A percentile compares a stretch with the other conserved stretches of the same genome.
Conservation (phyloP, 495 filamentous ascomycete species). For the Lasiosphaeria hispida region DNA sequence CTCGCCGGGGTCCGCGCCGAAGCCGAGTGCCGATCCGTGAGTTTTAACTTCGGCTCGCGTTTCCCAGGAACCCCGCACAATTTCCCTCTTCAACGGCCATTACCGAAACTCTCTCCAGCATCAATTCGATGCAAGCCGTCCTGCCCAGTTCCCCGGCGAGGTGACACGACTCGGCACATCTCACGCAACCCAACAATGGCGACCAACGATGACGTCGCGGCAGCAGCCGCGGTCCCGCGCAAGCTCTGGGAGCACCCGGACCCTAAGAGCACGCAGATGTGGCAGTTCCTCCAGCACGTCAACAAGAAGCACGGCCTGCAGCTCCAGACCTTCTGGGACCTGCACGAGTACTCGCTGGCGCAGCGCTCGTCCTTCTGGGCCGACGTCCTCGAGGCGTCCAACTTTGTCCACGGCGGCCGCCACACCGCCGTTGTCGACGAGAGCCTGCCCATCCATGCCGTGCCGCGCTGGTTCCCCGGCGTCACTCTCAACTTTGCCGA, state of each 20-base stretch:
- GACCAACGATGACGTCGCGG: not conserved
- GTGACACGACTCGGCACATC: not conserved
- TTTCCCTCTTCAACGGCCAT: not conserved
- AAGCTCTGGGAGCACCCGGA: slow-evolving; percentile 57
- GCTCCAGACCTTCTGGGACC: slow-evolving; percentile 59
- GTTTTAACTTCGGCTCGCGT: not conserved
- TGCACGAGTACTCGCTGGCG: slow-evolving; percentile 62
- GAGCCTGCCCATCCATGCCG: slow-evolving; percentile 60
- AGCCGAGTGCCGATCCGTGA: slow-evolving; percentile 1
- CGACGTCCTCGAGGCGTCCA: slow-evolving; percentile 56
- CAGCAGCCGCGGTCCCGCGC: slow-evolving; percentile 32
- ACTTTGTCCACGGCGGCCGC: slow-evolving; percentile 59
- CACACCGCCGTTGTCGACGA: slow-evolving; percentile 65
- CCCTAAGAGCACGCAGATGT: slow-evolving; percentile 52
- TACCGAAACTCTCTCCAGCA: too few relatives aligned
- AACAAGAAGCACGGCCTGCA: slow-evolving; percentile 43
- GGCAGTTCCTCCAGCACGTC: slow-evolving; percentile 47
- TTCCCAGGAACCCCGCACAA: not conserved
- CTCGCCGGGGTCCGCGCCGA: slow-evolving; percentile 7
- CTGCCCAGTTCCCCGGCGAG: not conserved
- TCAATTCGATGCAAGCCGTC: too few relatives aligned
- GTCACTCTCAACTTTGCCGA: slow-evolving; percentile 63
- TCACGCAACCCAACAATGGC: not conserved
- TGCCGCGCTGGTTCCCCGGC: slow-evolving; percentile 69
- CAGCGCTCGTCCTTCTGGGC: slow-evolving; percentile 65